Evolutionary conservation across 768 basidiomycete genomes (phyloP).

Genomic region (Auricularia heimuer): DNA sequence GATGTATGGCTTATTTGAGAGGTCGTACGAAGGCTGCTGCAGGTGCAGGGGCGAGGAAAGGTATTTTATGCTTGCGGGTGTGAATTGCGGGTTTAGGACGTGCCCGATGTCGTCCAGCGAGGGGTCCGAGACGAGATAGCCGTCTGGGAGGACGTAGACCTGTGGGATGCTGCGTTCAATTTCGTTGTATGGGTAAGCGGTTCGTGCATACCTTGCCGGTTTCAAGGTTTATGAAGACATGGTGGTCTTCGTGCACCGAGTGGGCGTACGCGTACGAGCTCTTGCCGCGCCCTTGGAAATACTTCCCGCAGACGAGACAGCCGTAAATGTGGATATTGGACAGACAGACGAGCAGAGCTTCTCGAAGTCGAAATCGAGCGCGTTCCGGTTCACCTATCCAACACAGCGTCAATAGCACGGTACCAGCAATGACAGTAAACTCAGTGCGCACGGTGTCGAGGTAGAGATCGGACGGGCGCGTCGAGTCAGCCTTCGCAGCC

Average conservation of each 20-base stretch:
- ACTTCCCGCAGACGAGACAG: slow-evolving; percentile 96
- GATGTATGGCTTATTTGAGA: slow-evolving; percentile 69
- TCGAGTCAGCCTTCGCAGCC: slow-evolving; percentile 22
- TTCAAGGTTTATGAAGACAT: slow-evolving; percentile 94
- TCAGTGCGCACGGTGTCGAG: slow-evolving; percentile 72
- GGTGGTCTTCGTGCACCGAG: slow-evolving; percentile 95
- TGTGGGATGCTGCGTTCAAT: slow-evolving; percentile 19
- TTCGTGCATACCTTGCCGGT: slow-evolving; percentile 57
- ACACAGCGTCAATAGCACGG: background rate
- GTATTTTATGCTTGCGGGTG: slow-evolving; percentile 37
- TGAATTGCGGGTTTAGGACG: slow-evolving; percentile 85
- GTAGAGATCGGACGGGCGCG: slow-evolving; percentile 69
- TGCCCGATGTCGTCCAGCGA: slow-evolving; percentile 91
- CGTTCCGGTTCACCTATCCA: slow-evolving; percentile 76
- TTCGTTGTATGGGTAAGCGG: too few relatives aligned
- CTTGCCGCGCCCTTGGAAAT: slow-evolving; percentile 93
- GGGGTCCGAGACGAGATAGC: slow-evolving; percentile 92
- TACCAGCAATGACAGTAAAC: slow-evolving; percentile 5
- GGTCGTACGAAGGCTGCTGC: slow-evolving; percentile 73
- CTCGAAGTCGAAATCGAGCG: slow-evolving; percentile 98
- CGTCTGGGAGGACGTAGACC: slow-evolving; percentile 97
- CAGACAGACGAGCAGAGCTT: slow-evolving; percentile 96
- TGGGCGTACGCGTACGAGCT: slow-evolving; percentile 94
- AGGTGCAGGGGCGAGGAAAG: slow-evolving; percentile 52
- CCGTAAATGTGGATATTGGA: slow-evolving; percentile 97